Evolutionary conservation across 2,329 filamentous ascomycete genomes (phyloP), one percentile per base, ranked within the genome.

Genomic region (Fusarium staphyleae): DNA sequence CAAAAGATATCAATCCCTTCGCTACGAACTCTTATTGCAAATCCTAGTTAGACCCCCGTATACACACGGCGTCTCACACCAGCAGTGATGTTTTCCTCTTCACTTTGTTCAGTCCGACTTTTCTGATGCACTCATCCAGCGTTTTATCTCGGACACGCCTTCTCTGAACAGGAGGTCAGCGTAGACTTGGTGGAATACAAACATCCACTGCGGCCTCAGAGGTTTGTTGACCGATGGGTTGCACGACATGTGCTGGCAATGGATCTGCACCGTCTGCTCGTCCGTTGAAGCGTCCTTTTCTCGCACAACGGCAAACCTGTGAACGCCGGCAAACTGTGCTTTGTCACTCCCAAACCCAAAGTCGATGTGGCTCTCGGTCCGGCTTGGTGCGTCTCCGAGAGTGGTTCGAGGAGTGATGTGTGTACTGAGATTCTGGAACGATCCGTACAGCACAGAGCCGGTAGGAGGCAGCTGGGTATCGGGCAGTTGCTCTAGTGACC

Each of bases 311-410:
- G 60, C 63, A 18, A 73, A 69, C 2, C 69, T 60, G 40, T 73
- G 71, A 3, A 65, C 66, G 0, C 71, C 70, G 0, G 63, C 59
- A n/a, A 73, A 73, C 0, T 12, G 16, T 0, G 42, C 39, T 39
- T 55, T 32, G 15, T 70, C 63, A 12, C 58, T 67, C 2, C 71
- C 69, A 14, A 69, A 73, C 0, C 60, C 57, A 36, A 71, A 63
- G 51, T 73, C 71, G 8, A 71, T 36, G 24, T 62, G 62, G 26
- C 70, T 72, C 10, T 66, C 54, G 1, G 48, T 52, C 8, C 13
- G 11, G 1, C 28, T 41, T 16, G 28, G 32, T 3, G 19, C 2
- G 5, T 5, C 8, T 19, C 44, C 15, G 2, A 2, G 9, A 2
- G 14, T 24, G 5, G 9, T 15, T 10, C 15, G 22, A 2, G 60